These are phyloP conservation scores for Aspergillus novofumigatus DNA, from an alignment of 2,329 filamentous ascomycete species.

Conservation along the genomic window DNA sequence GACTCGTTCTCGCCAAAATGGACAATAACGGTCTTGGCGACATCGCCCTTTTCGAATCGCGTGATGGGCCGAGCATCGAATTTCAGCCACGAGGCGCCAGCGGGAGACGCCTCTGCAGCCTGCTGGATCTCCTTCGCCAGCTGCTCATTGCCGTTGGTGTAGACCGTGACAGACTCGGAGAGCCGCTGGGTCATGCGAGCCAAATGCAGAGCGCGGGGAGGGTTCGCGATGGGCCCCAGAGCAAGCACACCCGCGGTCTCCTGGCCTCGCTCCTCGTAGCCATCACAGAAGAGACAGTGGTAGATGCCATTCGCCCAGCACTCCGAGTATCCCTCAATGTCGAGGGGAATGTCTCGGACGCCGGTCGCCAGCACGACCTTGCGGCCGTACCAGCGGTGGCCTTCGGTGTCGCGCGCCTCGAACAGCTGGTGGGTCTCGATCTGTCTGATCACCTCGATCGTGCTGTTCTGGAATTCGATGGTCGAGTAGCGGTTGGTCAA, in stretches of 20 bases:
- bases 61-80: conserved; percentile 1
- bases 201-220: conserved; percentile 37
- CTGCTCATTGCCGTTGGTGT: conserved; percentile 45
- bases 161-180: conserved; percentile 45
- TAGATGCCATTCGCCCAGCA: conserved; percentile 54
- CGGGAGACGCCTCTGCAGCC: neutral
- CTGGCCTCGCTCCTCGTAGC: conserved; percentile 53
- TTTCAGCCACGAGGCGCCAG: neutral
- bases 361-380: conserved; percentile 57
- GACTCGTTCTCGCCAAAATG: neutral
- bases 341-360: conserved; percentile 48
- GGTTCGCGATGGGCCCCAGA: conserved; percentile 36
- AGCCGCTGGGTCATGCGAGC: conserved; percentile 45
- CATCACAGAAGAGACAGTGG: conserved; percentile 59
- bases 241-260: conserved; percentile 22
- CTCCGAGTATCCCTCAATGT: conserved; percentile 52
- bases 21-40: conserved; percentile 1
- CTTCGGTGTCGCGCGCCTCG: conserved; percentile 40
- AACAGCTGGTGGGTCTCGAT: conserved; percentile 24
- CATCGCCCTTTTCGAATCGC: neutral
- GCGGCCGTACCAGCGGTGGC: conserved; percentile 44
- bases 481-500: conserved; percentile 35
- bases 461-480: conserved; percentile 21
- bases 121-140: conserved; percentile 20
- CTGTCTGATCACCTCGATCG: neutral